These are phyloP conservation scores for Aspergillus leporis DNA, from an alignment of 495 filamentous ascomycete species.

Conservation along the genomic window DNA sequence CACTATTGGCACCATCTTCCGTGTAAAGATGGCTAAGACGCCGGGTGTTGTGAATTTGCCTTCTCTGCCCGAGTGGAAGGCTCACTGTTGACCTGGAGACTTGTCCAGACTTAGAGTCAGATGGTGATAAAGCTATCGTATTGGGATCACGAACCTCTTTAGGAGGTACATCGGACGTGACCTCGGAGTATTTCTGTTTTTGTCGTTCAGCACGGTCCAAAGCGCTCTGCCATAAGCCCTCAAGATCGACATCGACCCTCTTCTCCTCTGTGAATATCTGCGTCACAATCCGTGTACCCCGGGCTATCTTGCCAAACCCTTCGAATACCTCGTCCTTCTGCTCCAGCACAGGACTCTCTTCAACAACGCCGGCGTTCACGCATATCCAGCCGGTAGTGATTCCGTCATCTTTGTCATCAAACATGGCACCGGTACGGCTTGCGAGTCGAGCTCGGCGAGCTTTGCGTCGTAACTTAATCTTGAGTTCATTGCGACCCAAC, in stretches of 20 bases:
- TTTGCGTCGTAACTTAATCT: conserved; percentile 78
- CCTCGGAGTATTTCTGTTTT: conserved; percentile 25
- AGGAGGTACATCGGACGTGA: conserved; percentile 19
- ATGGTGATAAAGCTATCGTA: conserved; percentile 18
- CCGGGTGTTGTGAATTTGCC: conserved; percentile 16
- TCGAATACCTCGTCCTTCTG: conserved; percentile 45
- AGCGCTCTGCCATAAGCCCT: conserved; percentile 70
- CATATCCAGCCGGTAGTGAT: conserved; percentile 94
- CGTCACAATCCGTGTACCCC: conserved; percentile 70
- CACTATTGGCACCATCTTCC: neutral
- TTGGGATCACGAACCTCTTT: conserved; percentile 30
- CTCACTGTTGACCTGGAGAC: conserved; percentile 15
- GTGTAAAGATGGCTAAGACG: neutral
- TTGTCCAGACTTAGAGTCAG: conserved; percentile 22
- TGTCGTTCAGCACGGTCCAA: conserved; percentile 44
- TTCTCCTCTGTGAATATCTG: conserved; percentile 90
- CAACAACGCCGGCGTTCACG: conserved; percentile 77
- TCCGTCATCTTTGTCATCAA: conserved; percentile 68
- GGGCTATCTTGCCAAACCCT: conserved; percentile 68
- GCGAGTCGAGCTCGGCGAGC: conserved; percentile 76
- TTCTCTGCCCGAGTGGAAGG: conserved; percentile 18
- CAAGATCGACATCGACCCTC: conserved; percentile 79
- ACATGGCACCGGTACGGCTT: conserved; percentile 52
- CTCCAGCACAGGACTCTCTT: conserved; percentile 44
- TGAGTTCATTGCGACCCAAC: conserved; percentile 86